Evolutionary conservation across 306 rosid species (phyloP).

Genomic region (Sophora flavescens): DNA sequence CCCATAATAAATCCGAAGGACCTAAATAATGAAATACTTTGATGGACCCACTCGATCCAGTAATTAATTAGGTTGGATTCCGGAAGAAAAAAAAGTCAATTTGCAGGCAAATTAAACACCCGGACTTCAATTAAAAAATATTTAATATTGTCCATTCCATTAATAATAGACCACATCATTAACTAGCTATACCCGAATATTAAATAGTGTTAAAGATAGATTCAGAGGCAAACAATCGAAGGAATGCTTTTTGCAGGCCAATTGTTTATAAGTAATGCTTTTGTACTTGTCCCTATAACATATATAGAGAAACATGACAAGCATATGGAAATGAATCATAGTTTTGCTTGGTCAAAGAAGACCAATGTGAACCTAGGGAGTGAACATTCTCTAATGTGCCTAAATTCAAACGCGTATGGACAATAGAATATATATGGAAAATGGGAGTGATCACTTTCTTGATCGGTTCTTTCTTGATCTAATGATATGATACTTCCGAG

Average conservation of each 20-base stretch:
- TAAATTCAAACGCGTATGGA: constrained; percentile 42
- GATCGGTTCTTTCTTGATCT: not conserved
- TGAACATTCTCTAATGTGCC: constrained; percentile 27
- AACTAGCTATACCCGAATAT: not conserved
- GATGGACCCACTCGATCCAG: no score
- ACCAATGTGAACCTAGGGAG: constrained; percentile 9
- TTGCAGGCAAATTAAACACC: no score
- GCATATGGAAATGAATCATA: not conserved
- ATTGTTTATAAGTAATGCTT: constrained; percentile 23
- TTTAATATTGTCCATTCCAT: not conserved
- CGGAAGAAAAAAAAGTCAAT: no score
- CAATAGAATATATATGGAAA: constrained; percentile 12
- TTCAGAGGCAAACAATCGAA: not conserved
- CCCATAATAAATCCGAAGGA: no score
- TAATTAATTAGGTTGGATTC: no score
- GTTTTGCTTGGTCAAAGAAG: constrained; percentile 42
- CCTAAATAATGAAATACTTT: no score
- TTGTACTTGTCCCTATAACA: constrained; percentile 30
- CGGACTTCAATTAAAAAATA: not conserved
- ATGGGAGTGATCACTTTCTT: constrained; percentile 43
- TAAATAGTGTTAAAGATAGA: not conserved
- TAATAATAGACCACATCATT: not conserved
- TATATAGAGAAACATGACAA: not conserved
- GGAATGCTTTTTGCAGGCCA: constrained; percentile 30
- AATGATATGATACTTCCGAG: constrained; percentile 44